Evolutionary conservation across 163 green algal species (phyloP).

Genomic region (Volvox carteri): DNA sequence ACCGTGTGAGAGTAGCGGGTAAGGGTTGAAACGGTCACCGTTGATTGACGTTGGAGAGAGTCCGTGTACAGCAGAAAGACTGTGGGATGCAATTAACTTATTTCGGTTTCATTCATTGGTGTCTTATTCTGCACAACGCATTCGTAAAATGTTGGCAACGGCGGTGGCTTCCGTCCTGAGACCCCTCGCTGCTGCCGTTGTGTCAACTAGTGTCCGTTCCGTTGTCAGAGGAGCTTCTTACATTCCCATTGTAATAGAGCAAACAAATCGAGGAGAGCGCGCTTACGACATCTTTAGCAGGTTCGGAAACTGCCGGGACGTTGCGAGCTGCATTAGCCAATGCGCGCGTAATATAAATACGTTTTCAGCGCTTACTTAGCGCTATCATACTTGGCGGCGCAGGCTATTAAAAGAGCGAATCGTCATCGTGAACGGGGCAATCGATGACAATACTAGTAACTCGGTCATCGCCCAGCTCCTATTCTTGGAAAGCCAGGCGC

Average conservation of each 20-base stretch:
- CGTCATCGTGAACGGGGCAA: constrained; percentile 88
- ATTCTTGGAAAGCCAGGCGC: constrained; percentile 93
- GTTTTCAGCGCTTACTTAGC: neutral
- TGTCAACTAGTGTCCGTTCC: neutral
- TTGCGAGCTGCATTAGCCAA: neutral
- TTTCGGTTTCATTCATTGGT: neutral
- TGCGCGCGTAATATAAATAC: too few species aligned
- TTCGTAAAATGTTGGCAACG: neutral
- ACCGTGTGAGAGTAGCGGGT: too few species aligned
- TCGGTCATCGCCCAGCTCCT: constrained; percentile 95
- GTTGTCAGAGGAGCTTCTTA: constrained; percentile 17
- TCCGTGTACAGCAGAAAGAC: neutral
- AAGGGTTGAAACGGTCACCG: neutral
- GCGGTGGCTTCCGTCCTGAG: neutral
- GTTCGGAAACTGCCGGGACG: constrained; percentile 10
- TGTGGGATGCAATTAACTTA: neutral
- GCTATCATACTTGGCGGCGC: constrained; percentile 42
- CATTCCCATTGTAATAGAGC: constrained; percentile 91
- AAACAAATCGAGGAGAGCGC: constrained; percentile 82
- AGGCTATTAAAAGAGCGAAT: constrained; percentile 94
- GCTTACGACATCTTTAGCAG: constrained; percentile 92
- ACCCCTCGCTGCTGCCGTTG: neutral
- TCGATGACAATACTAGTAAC: constrained; percentile 79
- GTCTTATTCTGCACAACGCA: neutral
- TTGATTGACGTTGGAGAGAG: neutral